Evolutionary conservation across 139 green algal genomes (phyloP), one percentile per base, ranked within the genome.

Genomic region (Closterium sp.): DNA sequence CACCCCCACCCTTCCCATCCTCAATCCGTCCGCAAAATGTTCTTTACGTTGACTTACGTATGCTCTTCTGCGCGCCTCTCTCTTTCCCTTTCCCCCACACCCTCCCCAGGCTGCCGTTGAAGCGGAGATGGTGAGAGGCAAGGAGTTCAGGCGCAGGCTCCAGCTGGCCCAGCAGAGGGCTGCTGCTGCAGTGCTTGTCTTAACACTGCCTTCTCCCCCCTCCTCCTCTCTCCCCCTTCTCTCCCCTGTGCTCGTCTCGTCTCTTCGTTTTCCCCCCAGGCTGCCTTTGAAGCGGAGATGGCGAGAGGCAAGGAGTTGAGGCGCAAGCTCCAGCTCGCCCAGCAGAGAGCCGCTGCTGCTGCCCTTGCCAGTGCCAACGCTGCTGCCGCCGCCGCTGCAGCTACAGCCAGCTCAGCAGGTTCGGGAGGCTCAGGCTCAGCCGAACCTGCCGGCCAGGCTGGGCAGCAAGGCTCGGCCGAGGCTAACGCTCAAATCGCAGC

Each of bases 221-320:
- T 3, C 25, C 25, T 19, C 55, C 55, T 28, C 55, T 28, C 55
- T 19, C 16, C 1, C 16, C 4, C 55, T 28, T 76, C 55, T 3
- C 16, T 76, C 16, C 55, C 30, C 25, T 19, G 1, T 76, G 55
- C 25, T 19, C 55, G 16, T 76, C 55, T 76, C 55, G 36, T 55
- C 36, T n/a, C n/a, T n/a, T 83, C 64, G 64, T 83, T 16, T 16
- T 34, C 28, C 81, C 2, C 5, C n/a, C 84, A 88, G 84, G 32
- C 84, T 1, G 84, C 84, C 0, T 33, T 88, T 28, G 31, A 88
- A 43, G 84, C 84, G 10, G 84, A 88, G 25, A 88, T 88, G 84
- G 84, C 84, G 7, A 32, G 84, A 9, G 84, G 84, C 8, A 88
- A 88, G 84, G 84, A 88, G 31, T 33, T 88, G 84, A 32, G 84